Evolutionary conservation across 1,284 basidiomycete genomes (phyloP), one percentile per base, ranked within the genome.

Genomic region (Apiotrichum domesticum): DNA sequence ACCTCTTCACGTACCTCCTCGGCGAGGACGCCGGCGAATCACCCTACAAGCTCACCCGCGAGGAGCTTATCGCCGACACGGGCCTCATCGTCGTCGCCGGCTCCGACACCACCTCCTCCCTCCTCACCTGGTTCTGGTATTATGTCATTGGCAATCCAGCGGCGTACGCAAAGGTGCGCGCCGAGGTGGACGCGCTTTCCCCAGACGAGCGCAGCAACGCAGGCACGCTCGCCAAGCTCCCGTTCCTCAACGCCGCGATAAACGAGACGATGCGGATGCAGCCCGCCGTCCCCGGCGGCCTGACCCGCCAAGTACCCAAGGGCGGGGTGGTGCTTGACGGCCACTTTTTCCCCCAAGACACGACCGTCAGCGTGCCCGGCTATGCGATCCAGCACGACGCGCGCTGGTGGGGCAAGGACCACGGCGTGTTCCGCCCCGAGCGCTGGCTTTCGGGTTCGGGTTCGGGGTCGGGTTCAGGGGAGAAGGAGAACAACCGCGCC

Each of bases 191-290:
- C 11, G 4, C 9, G 15, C 21, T 56, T 15, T 3, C n/a, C 2
- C 9, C 45, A 1, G 55, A 56, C 5, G 15, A 52, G 45, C 40
- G 35, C 15, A 52, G 39, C 14, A 51, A 56, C 46, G 37, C 55
- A 10, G 35, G 43, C n/a, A 10, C 37, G 4, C 55, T 56, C 15
- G 15, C 39, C 33, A 56, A 56, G 40, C 55, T 56, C 13, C 80
- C 84, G 6, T 89, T 87, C 71, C 81, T 92, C 64, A 83, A 88
- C 50, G 89, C 88, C 0, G 87, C 86, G 71, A 85, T 93, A 76
- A 85, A 87, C 72, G 90, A 93, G 73, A 85, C 81, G 7, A 80
- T 95, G 42, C 85, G 91, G 8, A 72, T 88, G 39, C 88, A 93
- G 77, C 87, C 88, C 3, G 89, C 79, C 10, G 76, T 73, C 3